Evolutionary conservation across 148 eudicot species (phyloP).

Genomic region (Diospyros kaki): DNA sequence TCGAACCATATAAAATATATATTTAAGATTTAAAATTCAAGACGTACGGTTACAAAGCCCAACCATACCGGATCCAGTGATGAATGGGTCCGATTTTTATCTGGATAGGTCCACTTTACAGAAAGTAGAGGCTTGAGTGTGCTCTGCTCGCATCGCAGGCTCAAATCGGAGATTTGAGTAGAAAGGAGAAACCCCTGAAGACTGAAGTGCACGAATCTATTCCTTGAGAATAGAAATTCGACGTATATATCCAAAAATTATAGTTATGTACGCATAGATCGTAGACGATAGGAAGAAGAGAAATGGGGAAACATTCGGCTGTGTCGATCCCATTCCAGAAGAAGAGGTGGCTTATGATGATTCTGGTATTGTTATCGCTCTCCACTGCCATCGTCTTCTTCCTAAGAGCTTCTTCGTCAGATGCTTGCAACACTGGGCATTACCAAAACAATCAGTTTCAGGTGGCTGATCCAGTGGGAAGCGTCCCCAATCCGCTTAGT

Average conservation of each 20-base stretch:
- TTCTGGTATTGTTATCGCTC: slow-evolving; percentile 33
- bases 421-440: slow-evolving; percentile 28
- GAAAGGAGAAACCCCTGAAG: not conserved
- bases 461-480: not conserved
- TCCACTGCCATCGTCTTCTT: slow-evolving; percentile 57
- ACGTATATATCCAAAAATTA: not conserved
- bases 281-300: not conserved
- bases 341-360: slow-evolving; percentile 46
- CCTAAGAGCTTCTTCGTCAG: slow-evolving; percentile 37
- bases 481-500: slow-evolving; percentile 40
- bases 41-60: not conserved
- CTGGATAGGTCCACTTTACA: not conserved
- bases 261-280: not conserved
- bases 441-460: not conserved
- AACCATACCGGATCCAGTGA: too few species aligned
- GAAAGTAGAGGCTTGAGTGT: not conserved
- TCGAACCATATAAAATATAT: too few species aligned
- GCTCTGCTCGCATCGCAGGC: not conserved
- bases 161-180: not conserved
- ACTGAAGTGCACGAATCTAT: not conserved
- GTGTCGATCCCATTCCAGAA: slow-evolving; percentile 24
- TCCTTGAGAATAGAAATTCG: not conserved
- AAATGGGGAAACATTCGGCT: slow-evolving; percentile 42
- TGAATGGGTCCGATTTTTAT: not conserved
- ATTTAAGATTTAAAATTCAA: not conserved